These are phyloP conservation scores for Aspergillus nomiae DNA, from an alignment of 2,329 filamentous ascomycete genomes.

Conservation along the genomic window DNA sequence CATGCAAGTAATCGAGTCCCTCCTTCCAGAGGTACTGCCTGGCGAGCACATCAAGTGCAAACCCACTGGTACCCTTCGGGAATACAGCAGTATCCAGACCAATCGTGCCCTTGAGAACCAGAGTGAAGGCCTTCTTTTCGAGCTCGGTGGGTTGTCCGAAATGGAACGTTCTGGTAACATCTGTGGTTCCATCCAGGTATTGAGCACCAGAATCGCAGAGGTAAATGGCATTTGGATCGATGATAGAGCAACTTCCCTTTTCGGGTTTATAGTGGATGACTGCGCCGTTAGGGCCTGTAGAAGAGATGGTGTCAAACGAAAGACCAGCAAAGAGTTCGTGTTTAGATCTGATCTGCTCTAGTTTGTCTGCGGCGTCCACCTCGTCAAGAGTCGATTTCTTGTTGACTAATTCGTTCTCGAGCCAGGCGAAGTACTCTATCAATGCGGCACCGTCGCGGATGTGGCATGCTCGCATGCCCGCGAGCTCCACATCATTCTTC, in stretches of 20 bases:
- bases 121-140: slow-evolving; percentile 86
- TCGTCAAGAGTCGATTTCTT: slow-evolving; percentile 79
- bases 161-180: slow-evolving; percentile 90
- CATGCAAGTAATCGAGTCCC: slow-evolving; percentile 92
- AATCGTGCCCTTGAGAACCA: slow-evolving; percentile 94
- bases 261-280: slow-evolving; percentile 96
- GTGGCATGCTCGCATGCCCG: slow-evolving; percentile 93
- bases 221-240: slow-evolving; percentile 85
- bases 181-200: slow-evolving; percentile 92
- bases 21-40: slow-evolving; percentile 91
- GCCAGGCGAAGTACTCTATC: slow-evolving; percentile 93
- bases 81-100: slow-evolving; percentile 83
- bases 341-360: slow-evolving; percentile 65
- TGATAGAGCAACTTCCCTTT: slow-evolving; percentile 74
- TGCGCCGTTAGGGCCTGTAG: slow-evolving; percentile 87
- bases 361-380: slow-evolving; percentile 86
- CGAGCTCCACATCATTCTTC: slow-evolving; percentile 86
- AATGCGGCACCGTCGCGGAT: slow-evolving; percentile 89
- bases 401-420: slow-evolving; percentile 80
- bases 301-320: slow-evolving; percentile 95
- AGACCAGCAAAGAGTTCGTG: slow-evolving; percentile 80
- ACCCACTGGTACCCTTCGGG: slow-evolving; percentile 92
- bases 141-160: slow-evolving; percentile 82
- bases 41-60: slow-evolving; percentile 83
- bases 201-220: slow-evolving; percentile 98